phyloP scores from a whole-genome alignment of 2,329 filamentous ascomycete species.

The Nothophoma quercina region DNA sequence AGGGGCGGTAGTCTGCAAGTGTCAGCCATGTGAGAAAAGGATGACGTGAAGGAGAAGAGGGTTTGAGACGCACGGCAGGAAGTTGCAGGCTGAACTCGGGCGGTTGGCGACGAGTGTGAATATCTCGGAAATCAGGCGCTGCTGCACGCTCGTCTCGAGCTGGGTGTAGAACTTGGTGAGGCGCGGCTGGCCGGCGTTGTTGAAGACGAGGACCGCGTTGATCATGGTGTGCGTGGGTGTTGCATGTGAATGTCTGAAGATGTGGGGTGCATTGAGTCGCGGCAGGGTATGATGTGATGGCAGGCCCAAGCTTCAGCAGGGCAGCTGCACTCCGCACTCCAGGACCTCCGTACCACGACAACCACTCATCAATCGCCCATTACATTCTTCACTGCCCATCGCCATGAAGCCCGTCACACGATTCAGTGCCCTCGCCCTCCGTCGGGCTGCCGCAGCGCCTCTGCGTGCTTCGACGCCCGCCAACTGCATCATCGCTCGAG shows the following conservation, averaged over 20 bases:
- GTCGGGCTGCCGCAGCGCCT: conserved; percentile 31
- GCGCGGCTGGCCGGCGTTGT: conserved; percentile 94
- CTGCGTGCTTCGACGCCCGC: conserved; percentile 29
- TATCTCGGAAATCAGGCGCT: conserved; percentile 95
- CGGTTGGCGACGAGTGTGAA: conserved; percentile 95
- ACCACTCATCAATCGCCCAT: conserved; percentile 3
- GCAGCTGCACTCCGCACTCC: conserved; percentile 6
- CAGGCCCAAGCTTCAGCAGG: conserved; percentile 12
- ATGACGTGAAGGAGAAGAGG: not conserved
- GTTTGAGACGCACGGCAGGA: conserved; percentile 72
- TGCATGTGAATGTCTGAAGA: not conserved
- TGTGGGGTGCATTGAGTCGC: conserved; percentile 2
- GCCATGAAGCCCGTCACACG: conserved; percentile 37
- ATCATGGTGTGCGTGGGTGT: conserved; percentile 71
- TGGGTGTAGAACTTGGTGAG: conserved; percentile 99
- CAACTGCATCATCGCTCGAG: conserved; percentile 39
- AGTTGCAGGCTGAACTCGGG: conserved; percentile 93
- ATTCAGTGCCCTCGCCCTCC: conserved; percentile 29
- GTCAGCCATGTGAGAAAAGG: conserved; percentile 53
- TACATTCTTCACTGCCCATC: not conserved
- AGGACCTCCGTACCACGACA: conserved; percentile 11
- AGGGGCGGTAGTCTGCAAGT: conserved; percentile 68
- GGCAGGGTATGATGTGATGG: conserved; percentile 14
- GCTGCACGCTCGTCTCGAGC: conserved; percentile 95
- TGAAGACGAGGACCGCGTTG: conserved; percentile 98